These are phyloP conservation scores for Fragaria ananassa DNA, from an alignment of 306 rosid species.

Conservation along the genomic window DNA sequence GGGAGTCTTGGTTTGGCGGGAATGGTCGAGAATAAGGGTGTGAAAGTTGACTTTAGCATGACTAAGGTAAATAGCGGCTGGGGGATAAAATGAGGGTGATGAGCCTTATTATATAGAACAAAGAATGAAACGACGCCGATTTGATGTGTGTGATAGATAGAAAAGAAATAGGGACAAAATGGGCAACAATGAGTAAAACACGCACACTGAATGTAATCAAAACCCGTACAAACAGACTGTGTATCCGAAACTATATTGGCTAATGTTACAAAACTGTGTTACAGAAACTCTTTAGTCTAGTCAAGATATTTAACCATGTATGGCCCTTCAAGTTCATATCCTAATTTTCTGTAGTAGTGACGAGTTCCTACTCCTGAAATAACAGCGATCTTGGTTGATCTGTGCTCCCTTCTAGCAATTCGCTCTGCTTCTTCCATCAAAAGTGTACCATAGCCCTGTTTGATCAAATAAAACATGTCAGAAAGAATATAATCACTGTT, in stretches of 20 bases:
- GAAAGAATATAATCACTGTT: background rate
- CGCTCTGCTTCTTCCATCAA: slow-evolving; percentile 96
- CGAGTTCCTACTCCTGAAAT: slow-evolving; percentile 98
- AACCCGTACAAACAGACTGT: background rate
- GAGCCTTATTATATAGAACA: background rate
- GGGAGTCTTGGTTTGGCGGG: slow-evolving; percentile 38
- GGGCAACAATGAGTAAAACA: too few relatives aligned
- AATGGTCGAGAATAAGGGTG: slow-evolving; percentile 49
- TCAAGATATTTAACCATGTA: slow-evolving; percentile 86
- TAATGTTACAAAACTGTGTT: slow-evolving; percentile 37
- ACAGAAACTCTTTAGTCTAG: background rate
- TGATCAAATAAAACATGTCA: background rate
- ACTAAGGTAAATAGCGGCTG: background rate
- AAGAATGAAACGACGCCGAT: too few relatives aligned
- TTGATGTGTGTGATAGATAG: too few relatives aligned
- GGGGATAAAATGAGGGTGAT: background rate
- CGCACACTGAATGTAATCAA: background rate
- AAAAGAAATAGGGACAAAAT: too few relatives aligned
- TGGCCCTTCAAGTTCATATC: slow-evolving; percentile 96
- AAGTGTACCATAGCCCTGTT: slow-evolving; percentile 94
- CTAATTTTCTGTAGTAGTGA: slow-evolving; percentile 84
- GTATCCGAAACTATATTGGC: background rate
- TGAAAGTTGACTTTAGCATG: slow-evolving; percentile 57
- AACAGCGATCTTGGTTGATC: slow-evolving; percentile 78
- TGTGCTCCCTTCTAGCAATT: slow-evolving; percentile 70